Conservation (phyloP, 495 filamentous ascomycete species). For the Cairneyella variabilis region DNA sequence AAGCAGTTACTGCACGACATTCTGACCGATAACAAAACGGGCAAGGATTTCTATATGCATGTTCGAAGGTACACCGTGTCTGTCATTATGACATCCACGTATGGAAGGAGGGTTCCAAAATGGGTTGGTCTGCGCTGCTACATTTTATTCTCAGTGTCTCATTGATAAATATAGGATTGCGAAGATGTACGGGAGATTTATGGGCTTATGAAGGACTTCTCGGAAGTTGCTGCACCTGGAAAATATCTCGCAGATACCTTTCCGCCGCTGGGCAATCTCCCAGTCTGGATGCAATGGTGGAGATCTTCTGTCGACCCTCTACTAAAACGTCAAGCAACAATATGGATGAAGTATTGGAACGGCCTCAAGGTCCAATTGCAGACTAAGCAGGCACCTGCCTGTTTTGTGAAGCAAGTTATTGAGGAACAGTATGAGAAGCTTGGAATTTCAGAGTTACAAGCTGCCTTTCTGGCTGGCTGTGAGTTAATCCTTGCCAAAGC, state of each 20-base stretch:
- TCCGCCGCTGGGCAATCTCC: neutral
- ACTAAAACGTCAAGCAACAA: neutral
- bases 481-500: too few species aligned
- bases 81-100: conserved; percentile 33
- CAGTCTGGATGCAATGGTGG: neutral
- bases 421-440: neutral
- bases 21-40: conserved; percentile 24
- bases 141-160: neutral
- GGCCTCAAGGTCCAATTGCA: neutral
- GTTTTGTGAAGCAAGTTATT: neutral
- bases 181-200: neutral
- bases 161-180: neutral
- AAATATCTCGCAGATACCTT: neutral
- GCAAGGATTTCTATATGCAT: conserved; percentile 28
- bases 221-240: neutral
- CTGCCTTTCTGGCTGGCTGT: neutral
- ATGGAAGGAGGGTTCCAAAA: conserved; percentile 30
- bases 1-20: conserved; percentile 41
- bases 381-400: neutral
- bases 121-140: conserved; percentile 22
- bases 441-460: neutral
- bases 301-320: neutral
- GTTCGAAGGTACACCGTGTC: conserved; percentile 33
- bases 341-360: neutral
- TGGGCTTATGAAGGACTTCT: neutral